These are phyloP conservation scores for Zasmidium cellare DNA, from an alignment of 2,329 filamentous ascomycete species.

Conservation along the genomic window DNA sequence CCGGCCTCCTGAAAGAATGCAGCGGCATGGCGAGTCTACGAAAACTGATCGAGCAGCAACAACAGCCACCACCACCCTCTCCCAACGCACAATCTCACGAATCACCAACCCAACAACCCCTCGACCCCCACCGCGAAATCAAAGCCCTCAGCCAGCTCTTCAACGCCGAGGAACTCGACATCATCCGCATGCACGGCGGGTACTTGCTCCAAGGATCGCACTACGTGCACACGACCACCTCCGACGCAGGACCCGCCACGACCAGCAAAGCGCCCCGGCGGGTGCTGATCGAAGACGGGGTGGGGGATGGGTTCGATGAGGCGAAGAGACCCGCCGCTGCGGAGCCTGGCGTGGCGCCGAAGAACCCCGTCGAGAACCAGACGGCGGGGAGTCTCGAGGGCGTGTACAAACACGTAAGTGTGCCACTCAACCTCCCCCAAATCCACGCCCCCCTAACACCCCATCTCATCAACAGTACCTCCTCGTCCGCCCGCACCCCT, in stretches of 20 bases:
- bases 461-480: conserved; percentile 41
- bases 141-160: conserved; percentile 68
- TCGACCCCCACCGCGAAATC: conserved; percentile 40
- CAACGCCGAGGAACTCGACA: conserved; percentile 64
- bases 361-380: conserved; percentile 7
- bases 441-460: no score
- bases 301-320: conserved; percentile 27
- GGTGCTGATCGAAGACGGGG: conserved; percentile 48
- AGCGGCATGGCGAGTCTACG: conserved; percentile 64
- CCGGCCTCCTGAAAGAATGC: conserved; percentile 65
- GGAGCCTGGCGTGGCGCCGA: not conserved
- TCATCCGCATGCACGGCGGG: conserved; percentile 62
- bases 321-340: not conserved
- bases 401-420: conserved; percentile 58
- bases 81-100: conserved; percentile 29
- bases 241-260: conserved; percentile 22
- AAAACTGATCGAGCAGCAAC: conserved; percentile 27
- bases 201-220: conserved; percentile 56
- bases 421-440: no score
- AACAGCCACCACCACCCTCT: conserved; percentile 5
- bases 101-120: conserved; percentile 37
- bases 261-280: conserved; percentile 37
- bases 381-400: conserved; percentile 44
- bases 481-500: conserved; percentile 48
- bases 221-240: conserved; percentile 46